Percentiles rank a stretch among this genome's conserved stretches.
These are phyloP conservation scores for Geotrichum klebahnii DNA, from an alignment of 1,139 yeast genomes.

Conservation along the genomic window DNA sequence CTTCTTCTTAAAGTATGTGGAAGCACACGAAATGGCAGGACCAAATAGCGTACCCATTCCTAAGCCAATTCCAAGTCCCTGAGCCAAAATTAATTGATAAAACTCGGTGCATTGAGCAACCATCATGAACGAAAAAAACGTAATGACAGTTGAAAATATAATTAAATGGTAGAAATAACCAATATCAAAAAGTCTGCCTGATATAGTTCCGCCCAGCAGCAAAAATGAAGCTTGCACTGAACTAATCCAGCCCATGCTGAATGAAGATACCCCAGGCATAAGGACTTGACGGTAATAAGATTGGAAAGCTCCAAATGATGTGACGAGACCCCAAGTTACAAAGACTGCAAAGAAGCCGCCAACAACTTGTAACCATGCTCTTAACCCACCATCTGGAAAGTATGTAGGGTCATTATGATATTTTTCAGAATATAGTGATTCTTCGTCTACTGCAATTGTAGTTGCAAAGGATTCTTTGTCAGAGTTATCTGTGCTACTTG, in stretches of 20 bases:
- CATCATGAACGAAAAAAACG: slow-evolving; percentile 46
- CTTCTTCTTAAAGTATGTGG: slow-evolving; percentile 42
- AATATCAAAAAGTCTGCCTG: slow-evolving; percentile 41
- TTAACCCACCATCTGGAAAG: slow-evolving; percentile 34
- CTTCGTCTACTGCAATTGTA: too few species aligned
- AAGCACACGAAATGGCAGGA: slow-evolving; percentile 11
- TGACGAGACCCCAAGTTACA: slow-evolving; percentile 56
- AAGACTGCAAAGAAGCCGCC: slow-evolving; percentile 48
- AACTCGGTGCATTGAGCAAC: slow-evolving; percentile 48
- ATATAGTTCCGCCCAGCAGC: slow-evolving; percentile 52
- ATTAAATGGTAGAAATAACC: slow-evolving; percentile 29
- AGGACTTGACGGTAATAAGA: slow-evolving; percentile 51
- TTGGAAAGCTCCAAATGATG: slow-evolving; percentile 59
- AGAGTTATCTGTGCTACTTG: too few species aligned
- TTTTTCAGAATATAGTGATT: too few species aligned
- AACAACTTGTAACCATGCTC: slow-evolving; percentile 36
- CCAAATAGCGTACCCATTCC: slow-evolving; percentile 35
- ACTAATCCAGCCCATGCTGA: slow-evolving; percentile 32
- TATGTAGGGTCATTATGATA: slow-evolving; percentile 15
- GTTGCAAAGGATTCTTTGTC: too few species aligned
- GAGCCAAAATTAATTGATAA: slow-evolving; percentile 51
- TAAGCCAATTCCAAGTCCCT: slow-evolving; percentile 48
- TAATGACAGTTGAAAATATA: slow-evolving; percentile 47
- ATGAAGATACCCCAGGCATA: slow-evolving; percentile 40
- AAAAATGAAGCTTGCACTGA: slow-evolving; percentile 37